phyloP scores from a whole-genome alignment of 2,329 filamentous ascomycete species.

The Furcasterigmium furcatum region DNA sequence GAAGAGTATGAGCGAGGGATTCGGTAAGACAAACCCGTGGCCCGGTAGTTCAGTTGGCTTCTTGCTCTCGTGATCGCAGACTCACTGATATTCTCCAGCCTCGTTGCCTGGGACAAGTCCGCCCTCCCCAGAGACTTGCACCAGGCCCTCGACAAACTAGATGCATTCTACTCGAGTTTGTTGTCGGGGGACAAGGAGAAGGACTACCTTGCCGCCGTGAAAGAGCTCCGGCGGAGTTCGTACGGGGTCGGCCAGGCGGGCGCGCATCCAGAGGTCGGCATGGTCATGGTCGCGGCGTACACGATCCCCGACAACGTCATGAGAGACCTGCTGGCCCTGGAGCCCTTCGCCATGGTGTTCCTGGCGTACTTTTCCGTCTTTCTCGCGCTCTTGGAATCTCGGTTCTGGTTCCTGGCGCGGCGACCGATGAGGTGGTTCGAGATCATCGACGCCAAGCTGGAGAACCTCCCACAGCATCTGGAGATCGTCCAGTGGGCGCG shows the following conservation, averaged over 20 bases:
- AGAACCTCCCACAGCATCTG: background rate
- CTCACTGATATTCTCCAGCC: no score
- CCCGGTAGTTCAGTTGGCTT: no score
- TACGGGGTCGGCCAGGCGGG: slow-evolving; percentile 18
- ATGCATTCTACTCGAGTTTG: no score
- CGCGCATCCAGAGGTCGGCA: slow-evolving; percentile 15
- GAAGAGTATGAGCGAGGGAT: background rate
- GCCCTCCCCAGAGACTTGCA: no score
- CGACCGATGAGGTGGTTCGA: slow-evolving; percentile 18
- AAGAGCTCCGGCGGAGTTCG: slow-evolving; percentile 11
- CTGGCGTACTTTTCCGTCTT: slow-evolving; percentile 20
- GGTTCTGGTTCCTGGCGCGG: slow-evolving; percentile 20
- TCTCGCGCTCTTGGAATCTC: slow-evolving; percentile 18
- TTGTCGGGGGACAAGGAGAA: no score
- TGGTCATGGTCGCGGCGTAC: slow-evolving; percentile 20
- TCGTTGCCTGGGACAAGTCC: no score
- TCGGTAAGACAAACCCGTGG: background rate
- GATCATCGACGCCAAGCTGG: slow-evolving; percentile 13
- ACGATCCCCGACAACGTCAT: slow-evolving; percentile 18
- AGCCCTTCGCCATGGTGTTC: slow-evolving; percentile 19
- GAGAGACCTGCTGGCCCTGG: slow-evolving; percentile 17
- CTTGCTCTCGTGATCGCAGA: no score
- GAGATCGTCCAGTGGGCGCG: slow-evolving; percentile 7
- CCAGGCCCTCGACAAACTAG: no score
- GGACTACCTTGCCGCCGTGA: slow-evolving; percentile 16